phyloP scores from a whole-genome alignment of 2,329 filamentous ascomycete genomes.

The Cordyceps fumosorosea region DNA sequence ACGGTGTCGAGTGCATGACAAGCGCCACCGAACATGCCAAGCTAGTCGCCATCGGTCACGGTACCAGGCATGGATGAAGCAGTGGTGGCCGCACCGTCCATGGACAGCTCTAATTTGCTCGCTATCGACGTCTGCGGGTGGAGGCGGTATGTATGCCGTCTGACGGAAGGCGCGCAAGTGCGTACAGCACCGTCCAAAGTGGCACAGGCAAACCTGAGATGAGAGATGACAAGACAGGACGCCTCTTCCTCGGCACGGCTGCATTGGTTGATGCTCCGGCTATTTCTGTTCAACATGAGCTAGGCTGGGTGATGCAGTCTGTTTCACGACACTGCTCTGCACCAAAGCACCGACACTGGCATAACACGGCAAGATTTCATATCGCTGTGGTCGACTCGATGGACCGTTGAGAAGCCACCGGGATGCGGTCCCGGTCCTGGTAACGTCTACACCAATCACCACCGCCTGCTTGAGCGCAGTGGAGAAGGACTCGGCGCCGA shows the following conservation, averaged over 20 bases:
- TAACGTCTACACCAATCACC: not conserved
- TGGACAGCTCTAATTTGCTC: not conserved
- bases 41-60: constrained; percentile 8
- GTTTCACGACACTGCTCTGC: not conserved
- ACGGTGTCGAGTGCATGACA: constrained; percentile 5
- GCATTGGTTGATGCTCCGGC: not conserved
- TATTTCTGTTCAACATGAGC: not conserved
- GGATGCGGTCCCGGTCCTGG: not conserved
- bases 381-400: not conserved
- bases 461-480: not conserved
- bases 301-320: not conserved
- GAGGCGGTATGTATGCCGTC: constrained; percentile 1
- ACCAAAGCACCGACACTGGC: not conserved
- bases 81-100: not conserved
- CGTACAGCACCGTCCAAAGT: not conserved
- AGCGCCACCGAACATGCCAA: constrained; percentile 7
- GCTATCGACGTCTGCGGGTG: not conserved
- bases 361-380: not conserved
- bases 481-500: constrained; percentile 5
- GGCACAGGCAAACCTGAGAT: not conserved
- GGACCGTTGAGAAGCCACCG: not conserved
- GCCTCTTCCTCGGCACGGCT: not conserved
- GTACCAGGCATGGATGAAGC: constrained; percentile 1
- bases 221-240: not conserved
- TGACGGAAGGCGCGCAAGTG: constrained; percentile 1